Evolutionary conservation across 345 rosid genomes (phyloP).

Genomic region (Iberis pinnata): DNA sequence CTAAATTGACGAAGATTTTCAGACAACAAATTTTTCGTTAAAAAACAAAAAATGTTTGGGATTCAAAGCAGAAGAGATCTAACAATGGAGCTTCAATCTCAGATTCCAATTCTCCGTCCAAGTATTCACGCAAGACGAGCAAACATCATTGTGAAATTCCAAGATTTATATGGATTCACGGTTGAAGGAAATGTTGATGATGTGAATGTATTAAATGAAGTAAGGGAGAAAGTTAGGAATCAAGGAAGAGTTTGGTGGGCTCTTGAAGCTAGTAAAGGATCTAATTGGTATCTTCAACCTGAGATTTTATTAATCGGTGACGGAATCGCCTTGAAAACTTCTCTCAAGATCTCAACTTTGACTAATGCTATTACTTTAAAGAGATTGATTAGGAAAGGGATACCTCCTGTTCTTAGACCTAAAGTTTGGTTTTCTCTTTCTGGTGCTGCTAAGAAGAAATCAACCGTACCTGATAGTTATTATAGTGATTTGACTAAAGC

Average conservation of each 20-base stretch:
- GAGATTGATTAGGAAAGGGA: conserved; percentile 91
- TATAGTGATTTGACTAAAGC: conserved; percentile 79
- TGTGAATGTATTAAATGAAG: conserved; percentile 87
- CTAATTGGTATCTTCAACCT: conserved; percentile 95
- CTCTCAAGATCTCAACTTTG: conserved; percentile 68
- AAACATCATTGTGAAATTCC: conserved; percentile 79
- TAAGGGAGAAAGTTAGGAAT: conserved; percentile 89
- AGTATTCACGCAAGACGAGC: conserved; percentile 98
- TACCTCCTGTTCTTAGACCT: conserved; percentile 91
- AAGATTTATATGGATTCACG: conserved; percentile 85
- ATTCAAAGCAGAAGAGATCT: conserved; percentile 60
- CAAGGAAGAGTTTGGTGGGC: conserved; percentile 99
- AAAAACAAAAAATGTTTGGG: conserved; percentile 42
- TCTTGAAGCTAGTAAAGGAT: conserved; percentile 96
- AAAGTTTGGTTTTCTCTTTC: conserved; percentile 98
- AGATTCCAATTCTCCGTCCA: conserved; percentile 76
- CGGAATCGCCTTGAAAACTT: conserved; percentile 79
- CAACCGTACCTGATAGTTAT: conserved; percentile 95
- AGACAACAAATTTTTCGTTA: neutral
- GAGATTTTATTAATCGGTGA: conserved; percentile 49
- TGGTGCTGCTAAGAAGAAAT: conserved; percentile 99
- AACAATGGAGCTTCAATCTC: conserved; percentile 62
- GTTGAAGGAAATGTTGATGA: conserved; percentile 99
- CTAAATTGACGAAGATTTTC: conserved; percentile 26
- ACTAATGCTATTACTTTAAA: conserved; percentile 81